phyloP scores from a whole-genome alignment of 1,284 basidiomycete species.

The Cutaneotrichosporon arboriforme region DNA sequence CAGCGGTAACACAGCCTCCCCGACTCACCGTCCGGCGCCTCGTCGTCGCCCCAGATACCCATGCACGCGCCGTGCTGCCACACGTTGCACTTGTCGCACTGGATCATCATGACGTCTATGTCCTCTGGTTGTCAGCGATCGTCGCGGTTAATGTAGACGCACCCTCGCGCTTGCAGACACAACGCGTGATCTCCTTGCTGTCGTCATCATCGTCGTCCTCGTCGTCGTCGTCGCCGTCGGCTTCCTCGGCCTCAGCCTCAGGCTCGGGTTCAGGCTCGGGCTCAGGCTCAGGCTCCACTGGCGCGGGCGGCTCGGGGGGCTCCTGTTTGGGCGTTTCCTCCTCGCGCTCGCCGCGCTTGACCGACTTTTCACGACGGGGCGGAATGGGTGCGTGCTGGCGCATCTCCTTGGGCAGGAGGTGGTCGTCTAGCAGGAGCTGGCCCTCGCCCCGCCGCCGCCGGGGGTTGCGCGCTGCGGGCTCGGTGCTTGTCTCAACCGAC shows the following conservation, averaged over 20 bases:
- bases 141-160: slow-evolving; percentile 38
- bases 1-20: background rate
- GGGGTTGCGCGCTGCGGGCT: background rate
- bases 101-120: slow-evolving; percentile 86
- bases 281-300: slow-evolving; percentile 9
- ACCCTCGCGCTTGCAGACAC: slow-evolving; percentile 88
- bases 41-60: slow-evolving; percentile 81
- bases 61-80: slow-evolving; percentile 99
- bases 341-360: slow-evolving; percentile 5
- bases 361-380: slow-evolving; percentile 13
- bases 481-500: slow-evolving; percentile 13
- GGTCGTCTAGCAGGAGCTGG: slow-evolving; percentile 38
- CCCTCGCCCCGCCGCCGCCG: slow-evolving; percentile 40
- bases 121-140: slow-evolving; percentile 45
- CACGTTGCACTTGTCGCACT: slow-evolving; percentile 92
- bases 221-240: slow-evolving; percentile 26
- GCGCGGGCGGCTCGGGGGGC: slow-evolving; percentile 6
- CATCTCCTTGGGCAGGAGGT: slow-evolving; percentile 38
- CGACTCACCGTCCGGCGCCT: slow-evolving; percentile 67
- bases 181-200: slow-evolving; percentile 81
- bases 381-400: slow-evolving; percentile 17
- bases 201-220: slow-evolving; percentile 59
- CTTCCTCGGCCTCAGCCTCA: slow-evolving; percentile 13
- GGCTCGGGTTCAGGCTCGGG: no score
- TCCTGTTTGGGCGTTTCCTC: slow-evolving; percentile 9